A percentile compares a stretch with the other conserved stretches of the same genome.
These are phyloP conservation scores for Lignosus rhinocerotis DNA, from an alignment of 1,284 basidiomycete genomes.

Conservation along the genomic window DNA sequence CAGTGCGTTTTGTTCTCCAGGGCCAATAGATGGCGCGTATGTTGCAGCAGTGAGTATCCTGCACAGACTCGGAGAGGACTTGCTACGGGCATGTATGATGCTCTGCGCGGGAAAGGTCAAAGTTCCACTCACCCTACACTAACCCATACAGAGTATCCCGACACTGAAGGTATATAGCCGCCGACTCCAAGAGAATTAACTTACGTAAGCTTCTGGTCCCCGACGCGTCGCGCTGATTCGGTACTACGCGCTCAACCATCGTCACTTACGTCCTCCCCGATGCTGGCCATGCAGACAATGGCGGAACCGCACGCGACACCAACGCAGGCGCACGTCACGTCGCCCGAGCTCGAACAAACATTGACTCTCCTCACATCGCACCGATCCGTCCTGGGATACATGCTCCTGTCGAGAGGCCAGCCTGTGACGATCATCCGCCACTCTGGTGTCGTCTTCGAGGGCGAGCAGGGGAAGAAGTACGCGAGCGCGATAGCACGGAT, in stretches of 20 bases:
- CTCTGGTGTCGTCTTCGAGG: slow-evolving; percentile 86
- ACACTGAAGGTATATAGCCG: neutral
- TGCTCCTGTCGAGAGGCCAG: slow-evolving; percentile 72
- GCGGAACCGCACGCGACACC: slow-evolving; percentile 13
- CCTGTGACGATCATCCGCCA: slow-evolving; percentile 77
- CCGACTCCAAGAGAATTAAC: neutral
- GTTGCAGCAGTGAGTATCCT: too few relatives aligned
- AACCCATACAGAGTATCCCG: too few relatives aligned
- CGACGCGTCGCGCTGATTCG: neutral
- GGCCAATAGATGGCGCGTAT: too few relatives aligned
- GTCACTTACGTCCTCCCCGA: slow-evolving; percentile 9
- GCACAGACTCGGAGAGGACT: too few relatives aligned
- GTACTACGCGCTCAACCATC: neutral
- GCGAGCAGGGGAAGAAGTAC: slow-evolving; percentile 80
- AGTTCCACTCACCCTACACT: too few relatives aligned
- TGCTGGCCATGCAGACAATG: slow-evolving; percentile 23
- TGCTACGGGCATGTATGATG: too few relatives aligned
- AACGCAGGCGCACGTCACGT: slow-evolving; percentile 37
- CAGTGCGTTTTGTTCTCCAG: too few relatives aligned
- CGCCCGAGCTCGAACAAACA: slow-evolving; percentile 78
- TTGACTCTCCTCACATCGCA: slow-evolving; percentile 76
- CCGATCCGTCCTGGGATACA: slow-evolving; percentile 84
- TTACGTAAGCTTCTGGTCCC: slow-evolving; percentile 4
- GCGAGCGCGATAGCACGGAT: slow-evolving; percentile 78
- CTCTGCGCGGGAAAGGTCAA: too few relatives aligned